Base-by-base conservation (phyloP, 2,329 filamentous ascomycete species). In the Cucurbitaria berberidis region DNA sequence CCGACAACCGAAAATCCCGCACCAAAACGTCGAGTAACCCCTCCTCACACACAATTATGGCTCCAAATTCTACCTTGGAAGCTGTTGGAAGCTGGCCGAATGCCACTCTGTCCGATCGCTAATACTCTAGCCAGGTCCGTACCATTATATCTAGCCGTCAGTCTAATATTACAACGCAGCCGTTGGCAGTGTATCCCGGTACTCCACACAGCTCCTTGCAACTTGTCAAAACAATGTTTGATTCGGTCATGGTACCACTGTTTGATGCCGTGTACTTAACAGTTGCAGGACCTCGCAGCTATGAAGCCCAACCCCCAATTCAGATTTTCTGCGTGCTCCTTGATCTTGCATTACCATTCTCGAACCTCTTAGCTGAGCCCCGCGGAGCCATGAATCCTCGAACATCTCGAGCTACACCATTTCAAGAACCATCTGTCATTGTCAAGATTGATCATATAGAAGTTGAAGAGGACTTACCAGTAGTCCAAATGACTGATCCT, bases 391-490 rank as follows among this genome's bases (percentile, higher is more conserved):
- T 53, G 45, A 40, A 15, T 27, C 29, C 40, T 40, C 50, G 45
- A 29, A 16, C 7, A 35, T 30, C 18, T 24, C 29, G 15, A 11
- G 18, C 29, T 24, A 40, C 30, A 34, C 34, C 18, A 13, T 40
- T 38, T 13, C 38, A 39, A 21, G 41, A 53, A n/a, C 21, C 45
- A 10, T 46, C 11, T 2, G 30, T 46, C 15, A 19, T 45, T n/a
- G 22, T 50, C 29, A 53, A 42, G 11, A 26, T 24, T 3, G 11
- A 21, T 16, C 26, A 53, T 32, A 39, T 45, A n/a, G 41, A 53
- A 16, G 39, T 45, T 18, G 15, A 43, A 6, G 22, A 45, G 4
- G 30, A 34, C 18, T 6, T 34, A 15, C 36, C 29, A 10, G 38
- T 41, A 11, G 39, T 24, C 39, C 9, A 18, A 41, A 27, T 45